Evolutionary conservation across 805 yeast species (phyloP), one percentile per base, ranked within the genome.

Genomic region (Candida golubevii): DNA sequence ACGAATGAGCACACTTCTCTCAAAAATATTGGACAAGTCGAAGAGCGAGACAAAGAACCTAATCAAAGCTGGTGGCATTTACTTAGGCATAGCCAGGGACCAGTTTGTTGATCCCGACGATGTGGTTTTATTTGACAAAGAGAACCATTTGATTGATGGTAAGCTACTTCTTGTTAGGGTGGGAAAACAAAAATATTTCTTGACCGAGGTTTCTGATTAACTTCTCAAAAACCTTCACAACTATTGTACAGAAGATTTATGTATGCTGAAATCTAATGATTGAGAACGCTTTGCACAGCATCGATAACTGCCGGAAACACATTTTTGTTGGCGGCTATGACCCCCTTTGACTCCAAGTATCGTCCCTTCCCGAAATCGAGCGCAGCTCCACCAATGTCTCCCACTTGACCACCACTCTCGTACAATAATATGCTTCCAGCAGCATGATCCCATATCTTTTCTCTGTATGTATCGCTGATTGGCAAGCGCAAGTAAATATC

Each of bases 381-480:
- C 23, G 74, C 72, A 10, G 71, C 71, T 14, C 97, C 96, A 44
- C 77, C 65, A 65, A 91, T 79, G 60, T 93, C 99, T 12, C 91
- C 80, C 10, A 93, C 98, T 39, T 71, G 62, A 7, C 99, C 99
- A 35, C 97, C 97, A 55, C 95, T 85, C 64, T 95, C 99, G 31
- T 77, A 74, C 37, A 95, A 82, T 48, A 93, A 75, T 11, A 91
- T 73, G 57, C 85, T 84, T 4, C 99, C 99, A 1, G 97, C 95
- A 14, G 98, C 98, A 63, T 93, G 99, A 66, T 93, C 99, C 98
- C 99, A 93, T 48, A 93, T 89, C 66, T 93, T 93, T 62, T 93
- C 99, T 56, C 87, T 77, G 62, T 90, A 93, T 3, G 77, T 66
- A 41, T 80, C 72, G 52, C 76, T 80, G 37, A 83, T 79, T 11